Evolutionary conservation across 2,329 filamentous ascomycete genomes (phyloP).

Genomic region (Mycosphaerella sp.): DNA sequence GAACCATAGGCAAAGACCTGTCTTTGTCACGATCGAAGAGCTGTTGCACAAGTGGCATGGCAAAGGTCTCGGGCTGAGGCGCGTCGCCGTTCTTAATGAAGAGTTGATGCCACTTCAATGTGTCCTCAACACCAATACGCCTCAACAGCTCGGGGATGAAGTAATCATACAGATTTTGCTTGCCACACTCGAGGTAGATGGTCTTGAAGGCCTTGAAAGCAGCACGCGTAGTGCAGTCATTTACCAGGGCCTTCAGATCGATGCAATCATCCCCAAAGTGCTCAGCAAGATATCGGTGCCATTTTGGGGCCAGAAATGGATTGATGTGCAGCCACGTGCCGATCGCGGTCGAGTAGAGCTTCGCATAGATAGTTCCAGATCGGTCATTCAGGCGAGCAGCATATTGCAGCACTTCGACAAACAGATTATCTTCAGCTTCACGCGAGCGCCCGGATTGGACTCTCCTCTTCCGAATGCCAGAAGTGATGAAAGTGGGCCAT

Average conservation of each 20-base stretch:
- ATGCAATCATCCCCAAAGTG: constrained; percentile 30
- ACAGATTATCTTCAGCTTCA: neutral
- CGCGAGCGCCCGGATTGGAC: neutral
- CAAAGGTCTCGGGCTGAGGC: constrained; percentile 33
- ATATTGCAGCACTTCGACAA: constrained; percentile 8
- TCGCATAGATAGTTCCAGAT: neutral
- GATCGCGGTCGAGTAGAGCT: constrained; percentile 27
- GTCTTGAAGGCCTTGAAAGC: constrained; percentile 25
- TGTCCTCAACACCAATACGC: constrained; percentile 23
- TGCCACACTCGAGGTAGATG: constrained; percentile 35
- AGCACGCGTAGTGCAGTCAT: constrained; percentile 16
- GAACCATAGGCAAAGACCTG: constrained; percentile 21
- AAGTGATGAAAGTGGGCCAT: constrained; percentile 43
- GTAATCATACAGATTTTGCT: constrained; percentile 39
- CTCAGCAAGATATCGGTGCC: constrained; percentile 34
- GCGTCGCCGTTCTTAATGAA: constrained; percentile 35
- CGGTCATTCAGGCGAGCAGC: constrained; percentile 1
- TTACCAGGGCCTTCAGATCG: constrained; percentile 20
- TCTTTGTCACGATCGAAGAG: constrained; percentile 23
- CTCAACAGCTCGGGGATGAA: constrained; percentile 35
- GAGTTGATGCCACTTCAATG: constrained; percentile 37
- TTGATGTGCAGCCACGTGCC: constrained; percentile 33
- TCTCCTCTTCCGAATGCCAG: constrained; percentile 24
- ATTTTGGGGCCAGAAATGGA: constrained; percentile 24
- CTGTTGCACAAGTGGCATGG: constrained; percentile 28